Percentiles rank a stretch among this genome's conserved stretches.
Conservation (phyloP, 148 eudicot species). For the Pharnaceum exiguum region DNA sequence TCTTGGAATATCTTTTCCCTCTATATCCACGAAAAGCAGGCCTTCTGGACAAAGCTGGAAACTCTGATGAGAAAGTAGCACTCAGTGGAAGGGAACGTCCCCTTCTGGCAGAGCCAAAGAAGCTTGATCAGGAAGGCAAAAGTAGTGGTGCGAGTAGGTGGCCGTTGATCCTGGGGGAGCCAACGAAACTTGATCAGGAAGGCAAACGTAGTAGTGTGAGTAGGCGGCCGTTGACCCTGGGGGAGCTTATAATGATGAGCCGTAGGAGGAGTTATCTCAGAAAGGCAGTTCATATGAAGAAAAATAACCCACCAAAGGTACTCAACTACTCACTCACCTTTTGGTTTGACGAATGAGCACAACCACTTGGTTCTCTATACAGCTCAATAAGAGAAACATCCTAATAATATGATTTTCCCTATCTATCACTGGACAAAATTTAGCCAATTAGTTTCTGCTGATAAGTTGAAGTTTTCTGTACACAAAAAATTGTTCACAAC, state of each 20-base stretch:
- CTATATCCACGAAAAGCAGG: conserved; percentile 39
- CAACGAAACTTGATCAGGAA: conserved; percentile 20
- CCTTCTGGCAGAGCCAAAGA: conserved; percentile 20
- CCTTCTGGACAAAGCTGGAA: conserved; percentile 23
- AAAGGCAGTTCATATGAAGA: conserved; percentile 43
- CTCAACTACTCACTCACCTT: not conserved
- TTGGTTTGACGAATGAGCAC: not conserved
- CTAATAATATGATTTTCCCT: not conserved
- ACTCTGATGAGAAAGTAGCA: conserved; percentile 15
- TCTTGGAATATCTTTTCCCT: conserved; percentile 79
- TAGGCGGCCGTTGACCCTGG: conserved; percentile 65
- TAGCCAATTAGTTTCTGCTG: not conserved
- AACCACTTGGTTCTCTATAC: not conserved
- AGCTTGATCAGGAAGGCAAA: conserved; percentile 24
- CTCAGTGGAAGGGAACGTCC: conserved; percentile 5
- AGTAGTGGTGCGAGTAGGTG: conserved; percentile 33
- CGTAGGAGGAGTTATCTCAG: conserved; percentile 54
- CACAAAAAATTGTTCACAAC: conserved; percentile 1
- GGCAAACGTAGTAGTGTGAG: conserved; percentile 29
- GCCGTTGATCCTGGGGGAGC: conserved; percentile 73
- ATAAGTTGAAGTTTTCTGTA: not conserved
- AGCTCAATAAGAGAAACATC: conserved; percentile 7
- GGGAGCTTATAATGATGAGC: conserved; percentile 86
- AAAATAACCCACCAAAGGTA: conserved; percentile 45
- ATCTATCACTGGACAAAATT: conserved; percentile 5